phyloP scores from a whole-genome alignment of 805 yeast species.

The Yarrowia osloensis region DNA sequence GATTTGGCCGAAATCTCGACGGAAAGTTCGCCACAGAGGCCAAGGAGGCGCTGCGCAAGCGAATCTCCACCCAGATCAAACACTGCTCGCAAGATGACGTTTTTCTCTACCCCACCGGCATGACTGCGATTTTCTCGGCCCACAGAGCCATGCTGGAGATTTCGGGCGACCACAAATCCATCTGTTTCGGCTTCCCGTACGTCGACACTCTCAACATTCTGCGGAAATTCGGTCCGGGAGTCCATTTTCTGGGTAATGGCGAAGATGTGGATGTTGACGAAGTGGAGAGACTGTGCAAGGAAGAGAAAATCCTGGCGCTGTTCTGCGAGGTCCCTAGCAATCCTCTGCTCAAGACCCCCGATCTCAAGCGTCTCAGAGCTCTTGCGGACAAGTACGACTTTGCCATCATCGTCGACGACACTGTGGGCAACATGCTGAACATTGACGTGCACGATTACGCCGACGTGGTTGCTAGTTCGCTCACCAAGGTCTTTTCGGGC shows the following conservation, averaged over 20 bases:
- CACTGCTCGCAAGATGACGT: slow-evolving; percentile 61
- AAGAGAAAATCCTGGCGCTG: slow-evolving; percentile 69
- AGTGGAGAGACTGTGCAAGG: slow-evolving; percentile 62
- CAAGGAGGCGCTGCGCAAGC: slow-evolving; percentile 65
- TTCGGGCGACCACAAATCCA: slow-evolving; percentile 49
- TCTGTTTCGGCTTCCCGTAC: slow-evolving; percentile 95
- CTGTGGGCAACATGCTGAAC: slow-evolving; percentile 88
- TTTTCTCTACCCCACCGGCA: slow-evolving; percentile 83
- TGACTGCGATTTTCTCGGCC: slow-evolving; percentile 86
- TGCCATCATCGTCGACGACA: slow-evolving; percentile 87
- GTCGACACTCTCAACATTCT: slow-evolving; percentile 87
- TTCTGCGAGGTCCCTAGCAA: slow-evolving; percentile 95
- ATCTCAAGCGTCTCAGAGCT: slow-evolving; percentile 62
- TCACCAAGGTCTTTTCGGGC: slow-evolving; percentile 91
- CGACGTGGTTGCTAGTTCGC: slow-evolving; percentile 83
- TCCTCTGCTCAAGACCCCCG: slow-evolving; percentile 86
- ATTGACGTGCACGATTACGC: slow-evolving; percentile 76
- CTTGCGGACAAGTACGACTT: slow-evolving; percentile 72
- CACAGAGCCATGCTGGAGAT: slow-evolving; percentile 50
- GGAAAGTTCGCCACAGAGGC: slow-evolving; percentile 74
- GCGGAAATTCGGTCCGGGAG: slow-evolving; percentile 89
- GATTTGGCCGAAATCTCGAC: slow-evolving; percentile 88
- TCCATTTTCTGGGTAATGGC: slow-evolving; percentile 80
- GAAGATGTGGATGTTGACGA: slow-evolving; percentile 65
- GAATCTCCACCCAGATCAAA: slow-evolving; percentile 70